Evolutionary conservation across 495 filamentous ascomycete species (phyloP), one percentile per base, ranked within the genome.

Genomic region (Neurospora pannonica): DNA sequence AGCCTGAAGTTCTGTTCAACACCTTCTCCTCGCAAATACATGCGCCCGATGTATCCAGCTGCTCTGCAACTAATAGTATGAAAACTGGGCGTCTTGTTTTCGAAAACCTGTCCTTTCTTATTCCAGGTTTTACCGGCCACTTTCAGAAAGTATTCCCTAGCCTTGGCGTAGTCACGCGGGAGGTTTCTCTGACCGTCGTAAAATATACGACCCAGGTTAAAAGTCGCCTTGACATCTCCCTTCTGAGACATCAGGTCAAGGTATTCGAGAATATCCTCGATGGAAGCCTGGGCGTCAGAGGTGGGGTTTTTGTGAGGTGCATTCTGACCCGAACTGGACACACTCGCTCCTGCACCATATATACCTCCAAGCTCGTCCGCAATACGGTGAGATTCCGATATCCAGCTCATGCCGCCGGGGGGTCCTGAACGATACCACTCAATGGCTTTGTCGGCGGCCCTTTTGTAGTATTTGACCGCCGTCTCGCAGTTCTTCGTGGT

Each of bases 221-320:
- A 97, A 0, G 94, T 97, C 4, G 96, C 94, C 78, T 94, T 96
- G 75, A 97, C 88, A 77, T 98, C 94, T 7, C 95, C 95, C 79
- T 98, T 98, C 74, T 94, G 89, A 8, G 94, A 94, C 90, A 98
- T 92, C 71, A 98, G 85, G 80, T 98, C 94, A 77, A 98, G 84
- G 77, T 97, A 99, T 81, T 99, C 96, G 72, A 98, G 87, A 21
- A 98, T 90, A 82, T 98, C 95, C 73, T 98, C 96, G 67, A 98
- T 86, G 17, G 93, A 92, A 3, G 94, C 93, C 73, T 95, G 90
- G 0, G 89, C 87, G 76, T 94, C 91, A 0, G 92, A 90, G 75
- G 89, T 89, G 13, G 90, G 85, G 40, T 89, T 87, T 34, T 90
- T 89, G 77, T 90, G 90, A 75, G 91, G 85, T 0, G 94, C 93